Evolutionary conservation across 345 rosid species (phyloP).

Genomic region (Excoecaria cochinchinensis): DNA sequence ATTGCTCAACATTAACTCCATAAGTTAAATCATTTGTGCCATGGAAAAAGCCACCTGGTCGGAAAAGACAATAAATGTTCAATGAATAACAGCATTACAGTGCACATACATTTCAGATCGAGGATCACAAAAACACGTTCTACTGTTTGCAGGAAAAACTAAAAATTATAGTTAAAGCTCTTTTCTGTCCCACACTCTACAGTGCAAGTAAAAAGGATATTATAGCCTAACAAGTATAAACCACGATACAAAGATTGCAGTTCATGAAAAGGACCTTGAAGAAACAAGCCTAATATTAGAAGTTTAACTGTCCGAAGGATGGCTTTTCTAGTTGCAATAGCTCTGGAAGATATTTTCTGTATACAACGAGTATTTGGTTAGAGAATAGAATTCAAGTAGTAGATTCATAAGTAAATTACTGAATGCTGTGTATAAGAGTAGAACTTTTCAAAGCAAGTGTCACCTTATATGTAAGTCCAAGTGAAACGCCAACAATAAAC

Average conservation of each 20-base stretch:
- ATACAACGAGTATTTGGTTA: neutral
- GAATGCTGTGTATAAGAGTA: neutral
- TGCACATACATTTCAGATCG: neutral
- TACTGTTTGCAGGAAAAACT: neutral
- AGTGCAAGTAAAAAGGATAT: neutral
- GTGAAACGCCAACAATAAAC: slow-evolving; percentile 83
- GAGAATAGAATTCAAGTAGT: neutral
- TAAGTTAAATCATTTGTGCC: slow-evolving; percentile 56
- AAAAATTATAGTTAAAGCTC: neutral
- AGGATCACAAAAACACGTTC: neutral
- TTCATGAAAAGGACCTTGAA: slow-evolving; percentile 56
- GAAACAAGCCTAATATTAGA: slow-evolving; percentile 60
- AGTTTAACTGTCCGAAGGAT: slow-evolving; percentile 57
- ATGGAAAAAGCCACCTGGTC: slow-evolving; percentile 80
- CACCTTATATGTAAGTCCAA: slow-evolving; percentile 80
- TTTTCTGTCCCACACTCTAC: neutral
- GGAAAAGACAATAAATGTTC: slow-evolving; percentile 15
- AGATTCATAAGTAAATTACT: neutral
- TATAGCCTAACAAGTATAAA: neutral
- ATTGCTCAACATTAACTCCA: slow-evolving; percentile 56
- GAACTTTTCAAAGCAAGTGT: neutral
- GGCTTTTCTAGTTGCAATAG: slow-evolving; percentile 64
- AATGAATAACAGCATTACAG: neutral
- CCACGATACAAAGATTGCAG: neutral
- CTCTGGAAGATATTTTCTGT: slow-evolving; percentile 57